A percentile compares a stretch with the other conserved stretches of the same genome.
Evolutionary conservation across 2,329 filamentous ascomycete species (phyloP).

Genomic region (Paecilomyces formosus): DNA sequence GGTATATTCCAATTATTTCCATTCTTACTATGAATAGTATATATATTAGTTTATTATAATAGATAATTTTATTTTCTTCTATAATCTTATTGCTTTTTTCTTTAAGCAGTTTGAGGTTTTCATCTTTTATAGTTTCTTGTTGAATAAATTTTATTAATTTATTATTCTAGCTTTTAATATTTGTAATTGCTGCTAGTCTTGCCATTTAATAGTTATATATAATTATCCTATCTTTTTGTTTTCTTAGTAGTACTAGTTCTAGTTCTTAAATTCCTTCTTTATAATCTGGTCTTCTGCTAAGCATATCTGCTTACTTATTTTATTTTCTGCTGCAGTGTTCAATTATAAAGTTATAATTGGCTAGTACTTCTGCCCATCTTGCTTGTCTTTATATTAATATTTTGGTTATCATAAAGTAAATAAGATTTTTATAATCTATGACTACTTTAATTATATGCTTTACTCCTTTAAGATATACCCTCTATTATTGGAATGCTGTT

Average conservation of each 20-base stretch:
- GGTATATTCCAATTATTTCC: background rate
- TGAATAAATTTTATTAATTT: no score
- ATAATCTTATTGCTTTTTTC: background rate
- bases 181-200: no score
- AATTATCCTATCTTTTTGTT: no score
- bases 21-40: background rate
- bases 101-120: background rate
- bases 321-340: background rate
- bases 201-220: no score
- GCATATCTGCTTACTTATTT: background rate
- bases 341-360: background rate
- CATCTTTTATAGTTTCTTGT: background rate
- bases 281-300: background rate
- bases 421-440: conserved; percentile 3
- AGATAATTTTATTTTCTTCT: background rate
- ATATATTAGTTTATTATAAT: background rate
- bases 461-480: conserved; percentile 1
- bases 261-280: background rate
- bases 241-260: background rate
- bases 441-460: conserved; percentile 1
- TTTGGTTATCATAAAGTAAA: background rate
- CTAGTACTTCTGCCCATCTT: background rate
- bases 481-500: conserved; percentile 1
- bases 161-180: no score
- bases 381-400: background rate